Base-by-base conservation (phyloP, 306 rosid species). In the Vigna nakashimae region DNA sequence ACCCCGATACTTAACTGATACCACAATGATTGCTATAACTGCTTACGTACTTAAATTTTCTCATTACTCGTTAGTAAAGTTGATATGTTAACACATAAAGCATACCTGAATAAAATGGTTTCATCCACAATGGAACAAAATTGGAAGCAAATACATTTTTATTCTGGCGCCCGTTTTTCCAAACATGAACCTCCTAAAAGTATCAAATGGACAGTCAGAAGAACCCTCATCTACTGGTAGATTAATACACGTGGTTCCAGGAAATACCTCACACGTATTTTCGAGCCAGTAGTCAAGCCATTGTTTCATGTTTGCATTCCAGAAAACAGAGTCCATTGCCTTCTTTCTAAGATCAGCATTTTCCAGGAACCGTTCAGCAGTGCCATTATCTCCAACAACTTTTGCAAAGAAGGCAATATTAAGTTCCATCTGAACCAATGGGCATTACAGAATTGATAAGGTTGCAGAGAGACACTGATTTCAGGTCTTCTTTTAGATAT, bases 271-370 rank as follows among this genome's bases (percentile, higher is more conserved):
- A 62, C 80, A 74, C 1, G 30, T 63, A 80, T 78, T 70, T 64
- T 48, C 68, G 70, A 92, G 90, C 98, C 97, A 92, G 82, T 84
- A 92, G 85, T 94, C 98, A 79, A 90, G 87, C 98, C 98, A 95
- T 45, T 92, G 97, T 28, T 88, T 87, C 88, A 40, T 89, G 83
- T 86, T 72, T 11, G 32, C 77, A 64, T 90, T 88, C 98, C 98
- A 91, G 86, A 95, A 91, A 82, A 95, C 75, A 70, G 89, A 85
- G 76, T 86, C 64, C 2, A 92, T 77, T 63, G 99, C 88, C 84
- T 86, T 83, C 76, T 83, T 78, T 85, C 98, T 88, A 36, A 42
- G 83, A 59, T 80, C 84, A 38, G 98, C 87, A 79, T 86, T 86
- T 75, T 83, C 68, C 65, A 63, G 24, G 74, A 95, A 92, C 53